These are phyloP conservation scores for Sarocladium oryzae DNA, from an alignment of 2,329 filamentous ascomycete genomes.

Conservation along the genomic window DNA sequence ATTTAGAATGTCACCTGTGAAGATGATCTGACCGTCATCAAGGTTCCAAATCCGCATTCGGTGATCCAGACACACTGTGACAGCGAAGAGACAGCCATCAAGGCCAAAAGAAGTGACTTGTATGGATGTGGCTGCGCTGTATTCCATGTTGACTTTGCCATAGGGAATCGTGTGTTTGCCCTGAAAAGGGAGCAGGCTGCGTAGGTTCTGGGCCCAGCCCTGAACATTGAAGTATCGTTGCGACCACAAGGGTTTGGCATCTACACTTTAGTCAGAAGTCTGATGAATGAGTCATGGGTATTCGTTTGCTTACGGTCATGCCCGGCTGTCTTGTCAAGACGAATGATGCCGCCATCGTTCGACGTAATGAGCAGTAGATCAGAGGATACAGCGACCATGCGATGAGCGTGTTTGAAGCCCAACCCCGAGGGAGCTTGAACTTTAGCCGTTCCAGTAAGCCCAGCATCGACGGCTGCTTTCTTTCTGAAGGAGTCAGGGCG, in stretches of 20 bases:
- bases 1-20: slow-evolving; percentile 71
- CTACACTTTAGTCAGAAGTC: slow-evolving; percentile 13
- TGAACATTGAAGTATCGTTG: slow-evolving; percentile 69
- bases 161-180: slow-evolving; percentile 57
- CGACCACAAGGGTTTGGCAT: slow-evolving; percentile 45
- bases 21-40: slow-evolving; percentile 68
- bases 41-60: slow-evolving; percentile 86
- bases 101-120: slow-evolving; percentile 46
- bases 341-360: slow-evolving; percentile 69
- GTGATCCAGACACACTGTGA: slow-evolving; percentile 86
- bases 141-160: slow-evolving; percentile 58
- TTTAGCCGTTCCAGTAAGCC: slow-evolving; percentile 71
- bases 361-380: slow-evolving; percentile 74
- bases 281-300: background rate
- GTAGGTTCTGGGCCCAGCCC: slow-evolving; percentile 62
- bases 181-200: slow-evolving; percentile 61
- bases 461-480: slow-evolving; percentile 61
- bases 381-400: slow-evolving; percentile 67
- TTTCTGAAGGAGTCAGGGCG: slow-evolving; percentile 76
- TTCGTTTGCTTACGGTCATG: slow-evolving; percentile 33
- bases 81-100: slow-evolving; percentile 47
- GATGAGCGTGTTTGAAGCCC: slow-evolving; percentile 71
- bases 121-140: slow-evolving; percentile 60
- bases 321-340: slow-evolving; percentile 54
- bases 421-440: slow-evolving; percentile 67